Evolutionary conservation across 495 filamentous ascomycete genomes (phyloP), one percentile per base, ranked within the genome.

Genomic region (Cryomyces minteri): DNA sequence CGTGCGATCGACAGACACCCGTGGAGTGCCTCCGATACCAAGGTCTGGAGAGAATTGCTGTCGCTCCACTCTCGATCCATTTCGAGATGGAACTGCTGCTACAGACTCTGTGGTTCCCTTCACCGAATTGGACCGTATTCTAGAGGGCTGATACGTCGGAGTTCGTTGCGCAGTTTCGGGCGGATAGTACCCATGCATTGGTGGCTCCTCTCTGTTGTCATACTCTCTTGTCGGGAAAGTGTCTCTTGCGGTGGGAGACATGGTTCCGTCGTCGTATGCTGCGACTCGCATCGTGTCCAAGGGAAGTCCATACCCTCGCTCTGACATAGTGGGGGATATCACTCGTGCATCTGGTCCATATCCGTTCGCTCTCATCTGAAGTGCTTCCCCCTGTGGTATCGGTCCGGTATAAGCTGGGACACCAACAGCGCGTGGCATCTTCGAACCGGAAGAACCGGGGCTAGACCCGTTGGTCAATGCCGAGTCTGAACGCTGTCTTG

Each of bases 351-450:
- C 18, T 25, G 18, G 18, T 25, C 18, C 18, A 25, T 25, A 25
- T 25, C 18, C 18, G 55, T 74, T 76, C 12, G 65, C 51, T 42
- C 79, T 67, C 12, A 87, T 86, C 29, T 79, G 78, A 0, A 88
- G 87, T 12, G 87, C 77, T 62, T 92, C 85, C 33, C 85, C 83
- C 34, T 80, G 79, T 18, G 88, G 88, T 36, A 88, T 84, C 39
- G 88, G 88, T 10, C 88, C 88, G 36, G 81, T 69, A 3, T 85
- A 80, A 6, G 74, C 76, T 50, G 80, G 76, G 18, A 76, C 75
- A 46, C 77, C 69, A 28, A 80, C 79, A 6, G 79, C 75, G 48
- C 84, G 71, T 28, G 76, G 84, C 52, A 80, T 69, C 50, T 78
- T 74, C 47, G 79, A 83, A 18, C 68, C 28, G n/a, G 25, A 8